Evolutionary conservation across 345 rosid genomes (phyloP), one percentile per base, ranked within the genome.

Genomic region (Arabis alpina): DNA sequence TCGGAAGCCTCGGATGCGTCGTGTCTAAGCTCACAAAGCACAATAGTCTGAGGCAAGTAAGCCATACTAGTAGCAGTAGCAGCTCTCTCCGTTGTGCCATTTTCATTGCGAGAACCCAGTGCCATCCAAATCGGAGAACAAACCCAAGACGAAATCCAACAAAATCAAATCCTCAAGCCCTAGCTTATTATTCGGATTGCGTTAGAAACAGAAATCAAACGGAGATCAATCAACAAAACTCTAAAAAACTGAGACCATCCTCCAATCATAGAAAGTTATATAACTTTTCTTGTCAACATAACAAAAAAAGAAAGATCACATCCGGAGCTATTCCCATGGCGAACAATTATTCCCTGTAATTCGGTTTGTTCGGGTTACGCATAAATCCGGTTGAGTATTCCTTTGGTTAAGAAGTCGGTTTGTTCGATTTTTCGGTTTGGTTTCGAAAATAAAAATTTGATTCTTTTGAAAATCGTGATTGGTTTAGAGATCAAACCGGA

Each of bases 311-410:
- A 43, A n/a, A 41, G 50, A 36, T 11, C 8, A 73, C 98, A 78
- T 94, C 97, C 6, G 99, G 97, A 76, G 89, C 76, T 81, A 91
- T 87, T 42, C 99, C 99, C 86, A 80, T 84, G 54, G 90, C 62
- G 79, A 89, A 78, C 16, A 19, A 19, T 19, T 19, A 19, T 19
- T 1, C 23, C 23, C 23, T 19, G 23, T 19, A 19, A 19, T 19
- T 19, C 23, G 23, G 23, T 19, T 19, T 19, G 23, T 19, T 19
- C 23, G 23, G 23, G 23, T 19, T 19, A 19, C 23, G 23, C 23
- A 19, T 19, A 19, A 19, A 19, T 19, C 23, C 23, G 23, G 23
- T 19, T 19, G 23, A 19, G 23, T 19, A 19, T 19, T 19, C 23
- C 23, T 19, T 19, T 19, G 23, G 23, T 19, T 19, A 19, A 19